Percentiles rank a stretch among this genome's conserved stretches.
These are phyloP conservation scores for Talaromyces sp. DNA, from an alignment of 2,329 filamentous ascomycete genomes.

Conservation along the genomic window DNA sequence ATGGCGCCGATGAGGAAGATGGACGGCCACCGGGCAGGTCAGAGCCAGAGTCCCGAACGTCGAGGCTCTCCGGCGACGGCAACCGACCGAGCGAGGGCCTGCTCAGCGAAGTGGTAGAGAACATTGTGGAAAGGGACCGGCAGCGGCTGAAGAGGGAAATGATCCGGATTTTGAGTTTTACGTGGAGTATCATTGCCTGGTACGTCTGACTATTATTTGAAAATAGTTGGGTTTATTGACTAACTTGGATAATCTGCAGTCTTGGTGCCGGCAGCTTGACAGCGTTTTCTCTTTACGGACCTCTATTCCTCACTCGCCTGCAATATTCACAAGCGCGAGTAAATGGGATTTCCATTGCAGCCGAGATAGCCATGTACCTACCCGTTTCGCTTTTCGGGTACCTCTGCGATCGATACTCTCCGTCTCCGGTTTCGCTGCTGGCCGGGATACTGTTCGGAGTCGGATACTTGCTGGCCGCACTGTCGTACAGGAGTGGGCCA, in stretches of 20 bases:
- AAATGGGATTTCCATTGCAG: constrained; percentile 81
- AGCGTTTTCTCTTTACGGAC: constrained; percentile 90
- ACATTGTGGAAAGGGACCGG: constrained; percentile 55
- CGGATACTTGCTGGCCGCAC: constrained; percentile 80
- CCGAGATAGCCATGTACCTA: constrained; percentile 83
- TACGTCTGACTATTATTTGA: constrained; percentile 19
- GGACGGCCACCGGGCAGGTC: constrained; percentile 23
- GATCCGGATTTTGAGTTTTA: constrained; percentile 52
- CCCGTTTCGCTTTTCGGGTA: constrained; percentile 88
- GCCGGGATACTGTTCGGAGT: constrained; percentile 68
- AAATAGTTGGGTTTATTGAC: not conserved
- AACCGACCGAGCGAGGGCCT: constrained; percentile 42
- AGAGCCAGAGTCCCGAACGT: constrained; percentile 10
- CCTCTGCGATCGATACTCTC: constrained; percentile 82
- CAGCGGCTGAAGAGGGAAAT: constrained; percentile 49
- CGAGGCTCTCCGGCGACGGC: constrained; percentile 12
- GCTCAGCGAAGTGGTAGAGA: constrained; percentile 56
- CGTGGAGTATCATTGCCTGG: constrained; percentile 57
- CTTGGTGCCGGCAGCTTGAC: constrained; percentile 88
- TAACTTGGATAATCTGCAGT: constrained; percentile 22
- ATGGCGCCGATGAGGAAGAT: constrained; percentile 9
- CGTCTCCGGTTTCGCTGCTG: constrained; percentile 67
- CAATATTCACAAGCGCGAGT: constrained; percentile 89
- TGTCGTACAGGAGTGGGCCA: constrained; percentile 62
- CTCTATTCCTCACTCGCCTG: constrained; percentile 77